Evolutionary conservation across 2,329 filamentous ascomycete species (phyloP).

Genomic region (Fusarium avenaceum): DNA sequence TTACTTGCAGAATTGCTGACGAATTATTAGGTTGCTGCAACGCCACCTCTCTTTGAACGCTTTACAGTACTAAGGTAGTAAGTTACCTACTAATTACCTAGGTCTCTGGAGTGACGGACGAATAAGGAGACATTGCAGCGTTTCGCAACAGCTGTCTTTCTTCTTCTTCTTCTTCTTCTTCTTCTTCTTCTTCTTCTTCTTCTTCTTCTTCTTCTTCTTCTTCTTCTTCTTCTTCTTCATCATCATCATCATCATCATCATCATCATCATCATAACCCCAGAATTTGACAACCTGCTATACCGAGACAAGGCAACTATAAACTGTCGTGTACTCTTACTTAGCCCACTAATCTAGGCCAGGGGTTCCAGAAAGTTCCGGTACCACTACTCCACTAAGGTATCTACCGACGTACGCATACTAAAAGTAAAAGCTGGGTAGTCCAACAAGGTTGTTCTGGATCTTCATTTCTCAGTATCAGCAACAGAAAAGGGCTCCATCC

Average conservation of each 20-base stretch:
- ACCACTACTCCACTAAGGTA: slow-evolving; percentile 2
- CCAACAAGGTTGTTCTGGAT: slow-evolving; percentile 36
- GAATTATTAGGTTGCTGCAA: slow-evolving; percentile 6
- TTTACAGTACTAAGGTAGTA: background rate
- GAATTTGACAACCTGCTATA: background rate
- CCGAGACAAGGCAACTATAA: slow-evolving; percentile 5
- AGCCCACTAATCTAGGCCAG: background rate
- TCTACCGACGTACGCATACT: background rate
- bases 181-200: too few species aligned
- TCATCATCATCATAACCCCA: background rate
- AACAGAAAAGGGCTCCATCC: background rate
- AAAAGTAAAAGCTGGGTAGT: background rate
- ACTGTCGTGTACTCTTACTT: background rate
- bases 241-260: too few species aligned
- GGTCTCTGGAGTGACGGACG: background rate
- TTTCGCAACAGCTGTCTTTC: background rate
- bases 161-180: background rate
- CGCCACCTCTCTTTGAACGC: slow-evolving; percentile 9
- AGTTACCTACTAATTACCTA: too few species aligned
- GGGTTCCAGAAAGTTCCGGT: slow-evolving; percentile 10
- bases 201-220: too few species aligned
- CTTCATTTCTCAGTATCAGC: slow-evolving; percentile 2
- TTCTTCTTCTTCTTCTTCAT: too few species aligned
- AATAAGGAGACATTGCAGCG: background rate
- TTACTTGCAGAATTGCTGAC: slow-evolving; percentile 19